Conservation (phyloP, 1,139 yeast species). For the Hyphopichia khmerensis region DNA sequence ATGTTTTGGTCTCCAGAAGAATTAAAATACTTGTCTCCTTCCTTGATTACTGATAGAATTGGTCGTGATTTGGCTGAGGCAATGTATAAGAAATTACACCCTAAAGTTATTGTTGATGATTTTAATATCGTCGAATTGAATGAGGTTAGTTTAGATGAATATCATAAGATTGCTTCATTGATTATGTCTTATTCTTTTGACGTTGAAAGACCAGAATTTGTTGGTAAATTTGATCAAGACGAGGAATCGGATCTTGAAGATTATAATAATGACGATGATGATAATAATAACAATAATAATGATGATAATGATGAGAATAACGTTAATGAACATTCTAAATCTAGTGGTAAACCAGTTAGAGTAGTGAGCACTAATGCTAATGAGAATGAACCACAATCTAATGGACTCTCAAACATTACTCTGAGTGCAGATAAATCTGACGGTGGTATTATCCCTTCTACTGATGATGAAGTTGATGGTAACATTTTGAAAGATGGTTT, state of each 20-base stretch:
- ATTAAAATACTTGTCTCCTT: conserved; percentile 58
- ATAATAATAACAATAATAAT: conserved; percentile 12
- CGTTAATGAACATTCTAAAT: conserved; percentile 1
- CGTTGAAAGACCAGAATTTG: conserved; percentile 21
- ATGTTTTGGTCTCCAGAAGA: conserved; percentile 75
- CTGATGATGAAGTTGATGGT: conserved; percentile 28
- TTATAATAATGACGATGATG: conserved; percentile 17
- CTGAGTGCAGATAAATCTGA: background rate
- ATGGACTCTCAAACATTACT: background rate
- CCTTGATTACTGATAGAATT: conserved; percentile 64
- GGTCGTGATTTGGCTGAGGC: conserved; percentile 68
- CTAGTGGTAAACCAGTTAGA: background rate
- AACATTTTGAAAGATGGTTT: conserved; percentile 37
- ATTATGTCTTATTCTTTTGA: conserved; percentile 50
- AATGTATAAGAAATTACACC: conserved; percentile 45
- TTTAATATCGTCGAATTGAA: conserved; percentile 23
- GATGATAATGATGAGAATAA: conserved; percentile 3
- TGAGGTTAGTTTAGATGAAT: conserved; percentile 49
- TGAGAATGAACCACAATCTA: conserved; percentile 2
- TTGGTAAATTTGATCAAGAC: conserved; percentile 15
- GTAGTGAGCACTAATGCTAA: background rate
- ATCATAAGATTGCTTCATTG: conserved; percentile 65
- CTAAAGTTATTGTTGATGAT: conserved; percentile 19
- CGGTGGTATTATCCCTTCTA: background rate
- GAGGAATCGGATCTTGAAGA: conserved; percentile 15